Evolutionary conservation across 164 flowering plant species (phyloP).

Genomic region (Protea cynaroides): DNA sequence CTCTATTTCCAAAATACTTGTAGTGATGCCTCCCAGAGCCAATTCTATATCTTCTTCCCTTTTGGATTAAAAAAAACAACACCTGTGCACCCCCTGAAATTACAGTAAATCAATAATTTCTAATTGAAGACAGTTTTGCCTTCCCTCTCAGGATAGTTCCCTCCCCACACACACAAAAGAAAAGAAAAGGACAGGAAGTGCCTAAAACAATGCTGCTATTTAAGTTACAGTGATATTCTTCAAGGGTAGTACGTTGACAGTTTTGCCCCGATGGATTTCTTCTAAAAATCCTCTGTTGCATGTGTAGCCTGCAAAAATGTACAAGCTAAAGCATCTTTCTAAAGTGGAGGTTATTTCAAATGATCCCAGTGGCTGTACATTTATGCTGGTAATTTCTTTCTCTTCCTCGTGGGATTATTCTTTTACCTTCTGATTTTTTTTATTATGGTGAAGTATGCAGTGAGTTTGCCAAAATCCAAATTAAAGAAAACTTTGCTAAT

Average conservation of each 20-base stretch:
- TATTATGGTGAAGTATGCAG: background rate
- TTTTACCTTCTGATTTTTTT: background rate
- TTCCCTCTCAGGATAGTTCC: too few relatives aligned
- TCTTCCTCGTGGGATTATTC: background rate
- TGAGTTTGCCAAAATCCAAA: background rate
- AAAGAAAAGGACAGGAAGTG: too few relatives aligned
- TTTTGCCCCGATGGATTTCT: background rate
- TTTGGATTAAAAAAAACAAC: too few relatives aligned
- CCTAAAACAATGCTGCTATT: too few relatives aligned
- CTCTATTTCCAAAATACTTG: too few relatives aligned
- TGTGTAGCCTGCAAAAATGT: slow-evolving; percentile 85
- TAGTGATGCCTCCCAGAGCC: too few relatives aligned
- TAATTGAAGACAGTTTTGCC: too few relatives aligned
- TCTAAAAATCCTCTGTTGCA: background rate
- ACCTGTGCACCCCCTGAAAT: too few relatives aligned
- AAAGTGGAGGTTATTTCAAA: slow-evolving; percentile 89
- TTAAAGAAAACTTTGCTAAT: background rate
- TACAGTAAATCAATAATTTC: too few relatives aligned
- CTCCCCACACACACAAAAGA: too few relatives aligned
- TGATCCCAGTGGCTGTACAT: slow-evolving; percentile 95
- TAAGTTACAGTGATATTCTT: background rate
- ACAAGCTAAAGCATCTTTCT: slow-evolving; percentile 95
- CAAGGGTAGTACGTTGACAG: background rate
- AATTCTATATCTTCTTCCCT: too few relatives aligned
- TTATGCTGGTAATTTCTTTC: slow-evolving; percentile 63